These are phyloP conservation scores for Trichocomaceae sp. DNA, from an alignment of 2,329 filamentous ascomycete genomes.

Conservation along the genomic window DNA sequence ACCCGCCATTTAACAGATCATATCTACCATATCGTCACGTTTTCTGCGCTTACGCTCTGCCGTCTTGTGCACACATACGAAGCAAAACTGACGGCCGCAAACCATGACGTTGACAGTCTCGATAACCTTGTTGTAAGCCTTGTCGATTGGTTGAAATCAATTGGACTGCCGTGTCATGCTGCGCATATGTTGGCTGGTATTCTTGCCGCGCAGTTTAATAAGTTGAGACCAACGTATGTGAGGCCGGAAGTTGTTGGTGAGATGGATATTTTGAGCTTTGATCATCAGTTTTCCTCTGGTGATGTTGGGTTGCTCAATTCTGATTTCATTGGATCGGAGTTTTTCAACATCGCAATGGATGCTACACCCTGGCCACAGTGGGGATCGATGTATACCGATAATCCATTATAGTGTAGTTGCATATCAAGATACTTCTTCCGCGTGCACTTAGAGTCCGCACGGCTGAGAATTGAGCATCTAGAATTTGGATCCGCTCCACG, in stretches of 20 bases:
- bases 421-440: too few relatives aligned
- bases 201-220: constrained; percentile 20
- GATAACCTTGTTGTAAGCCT: constrained; percentile 30
- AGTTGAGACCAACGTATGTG: constrained; percentile 1
- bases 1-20: constrained; percentile 43
- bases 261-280: not conserved
- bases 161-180: constrained; percentile 38
- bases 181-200: constrained; percentile 37
- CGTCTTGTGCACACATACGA: constrained; percentile 35
- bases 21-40: constrained; percentile 45
- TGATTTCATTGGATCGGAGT: constrained; percentile 7
- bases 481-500: not conserved
- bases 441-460: not conserved
- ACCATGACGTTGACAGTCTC: constrained; percentile 28
- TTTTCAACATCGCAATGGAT: constrained; percentile 8
- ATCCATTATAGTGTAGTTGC: too few relatives aligned
- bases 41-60: constrained; percentile 26
- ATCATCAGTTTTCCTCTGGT: not conserved
- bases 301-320: not conserved
- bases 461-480: not conserved
- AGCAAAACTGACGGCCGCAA: constrained; percentile 15
- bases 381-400: too few relatives aligned
- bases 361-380: constrained; percentile 6
- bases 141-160: constrained; percentile 36
- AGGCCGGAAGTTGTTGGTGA: not conserved